Evolutionary conservation across 306 rosid genomes (phyloP), one percentile per base, ranked within the genome.

Genomic region (Cicer cuneatum): DNA sequence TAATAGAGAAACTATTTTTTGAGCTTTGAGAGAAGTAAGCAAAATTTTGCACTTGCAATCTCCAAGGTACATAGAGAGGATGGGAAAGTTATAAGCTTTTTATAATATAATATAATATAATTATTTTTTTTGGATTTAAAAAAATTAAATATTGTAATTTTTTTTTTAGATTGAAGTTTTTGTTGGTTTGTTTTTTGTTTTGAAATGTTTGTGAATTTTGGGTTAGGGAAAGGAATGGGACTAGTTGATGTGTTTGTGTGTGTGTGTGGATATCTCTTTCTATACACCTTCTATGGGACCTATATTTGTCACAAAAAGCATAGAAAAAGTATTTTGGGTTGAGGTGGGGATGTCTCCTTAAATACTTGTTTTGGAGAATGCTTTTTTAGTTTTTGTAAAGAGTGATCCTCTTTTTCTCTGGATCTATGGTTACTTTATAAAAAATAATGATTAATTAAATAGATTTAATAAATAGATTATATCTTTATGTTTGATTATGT

Each of bases 321-420:
- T 70, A 63, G 84, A 76, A 72, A 85, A 83, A 73, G 89, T 81
- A 42, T 24, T 74, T 80, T 84, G 92, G 87, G 65, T 78, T 76
- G 92, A 74, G 85, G 88, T 90, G 90, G 84, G 83, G 71, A 78
- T 87, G 96, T 86, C 87, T 81, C 80, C 63, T 14, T 43, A 47
- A 75, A 83, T 62, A 52, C 79, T 75, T 83, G 85, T 71, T 79
- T 78, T 80, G 21, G 69, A 61, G 72, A 66, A 48, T 80, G 76
- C 80, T 47, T 71, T 71, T 71, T 46, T 37, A 56, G 67, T 77
- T 82, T 82, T 85, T 74, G 76, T 64, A 70, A 77, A 81, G 72
- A 42, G 46, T 10, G 10, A 59, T 12, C 16, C 43, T 77, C 77
- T 79, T 70, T 75, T 67, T 58, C 81, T 66, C 60, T 71, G 59